Evolutionary conservation across 257 asterid species (phyloP).

Genomic region (Salvia hispanica): DNA sequence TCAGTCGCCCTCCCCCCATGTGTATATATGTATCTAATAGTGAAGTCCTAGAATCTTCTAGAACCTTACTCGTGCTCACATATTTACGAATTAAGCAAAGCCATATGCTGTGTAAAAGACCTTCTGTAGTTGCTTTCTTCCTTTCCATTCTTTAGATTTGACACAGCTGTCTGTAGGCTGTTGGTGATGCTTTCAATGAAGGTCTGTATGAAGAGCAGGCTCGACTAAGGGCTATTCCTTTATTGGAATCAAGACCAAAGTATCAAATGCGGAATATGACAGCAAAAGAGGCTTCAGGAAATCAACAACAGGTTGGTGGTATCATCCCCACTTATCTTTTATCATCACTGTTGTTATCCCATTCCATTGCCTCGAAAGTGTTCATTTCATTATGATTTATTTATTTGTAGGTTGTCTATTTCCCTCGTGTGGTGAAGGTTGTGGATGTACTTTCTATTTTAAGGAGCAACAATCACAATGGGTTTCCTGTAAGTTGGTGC

Average conservation of each 20-base stretch:
- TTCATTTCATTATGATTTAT: constrained; percentile 18
- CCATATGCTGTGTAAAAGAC: constrained; percentile 18
- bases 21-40: background rate
- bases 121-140: constrained; percentile 10
- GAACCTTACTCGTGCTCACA: background rate
- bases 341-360: too few relatives aligned
- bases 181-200: constrained; percentile 99
- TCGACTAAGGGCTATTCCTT: constrained; percentile 78
- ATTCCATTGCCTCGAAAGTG: constrained; percentile 13
- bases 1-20: background rate
- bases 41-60: background rate
- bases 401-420: constrained; percentile 72
- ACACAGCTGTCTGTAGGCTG: constrained; percentile 61
- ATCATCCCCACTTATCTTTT: constrained; percentile 9
- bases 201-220: constrained; percentile 99
- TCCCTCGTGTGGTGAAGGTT: constrained; percentile 91
- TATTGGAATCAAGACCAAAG: constrained; percentile 95
- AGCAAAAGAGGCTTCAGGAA: constrained; percentile 89
- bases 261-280: constrained; percentile 93
- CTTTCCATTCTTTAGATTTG: constrained; percentile 13
- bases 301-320: constrained; percentile 75
- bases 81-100: background rate
- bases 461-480: constrained; percentile 90
- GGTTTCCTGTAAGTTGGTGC: constrained; percentile 81
- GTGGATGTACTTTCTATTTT: constrained; percentile 78